These are phyloP conservation scores for Hypoxylon rickii DNA, from an alignment of 495 filamentous ascomycete genomes.

Conservation along the genomic window DNA sequence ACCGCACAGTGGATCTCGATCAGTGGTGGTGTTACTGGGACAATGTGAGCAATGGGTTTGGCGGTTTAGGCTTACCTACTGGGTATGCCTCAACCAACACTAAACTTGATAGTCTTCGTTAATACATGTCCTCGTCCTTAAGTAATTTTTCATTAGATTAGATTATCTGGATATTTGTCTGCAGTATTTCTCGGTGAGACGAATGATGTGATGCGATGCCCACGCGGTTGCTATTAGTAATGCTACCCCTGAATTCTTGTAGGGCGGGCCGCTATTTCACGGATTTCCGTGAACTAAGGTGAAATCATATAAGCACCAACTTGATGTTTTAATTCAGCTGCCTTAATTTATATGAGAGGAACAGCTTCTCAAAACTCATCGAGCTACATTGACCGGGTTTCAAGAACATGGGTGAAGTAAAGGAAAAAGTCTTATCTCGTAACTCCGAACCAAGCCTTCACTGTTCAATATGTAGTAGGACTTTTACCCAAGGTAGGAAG, in stretches of 20 bases:
- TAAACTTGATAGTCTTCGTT: too few relatives aligned
- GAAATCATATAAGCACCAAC: neutral
- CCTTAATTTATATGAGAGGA: neutral
- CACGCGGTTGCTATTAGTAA: too few relatives aligned
- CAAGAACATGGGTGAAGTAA: neutral
- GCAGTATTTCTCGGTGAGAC: too few relatives aligned
- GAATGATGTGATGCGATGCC: too few relatives aligned
- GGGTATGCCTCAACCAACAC: too few relatives aligned
- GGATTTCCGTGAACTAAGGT: neutral
- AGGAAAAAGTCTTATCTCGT: neutral
- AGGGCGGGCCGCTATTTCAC: too few relatives aligned
- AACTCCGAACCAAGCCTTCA: neutral
- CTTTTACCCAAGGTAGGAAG: neutral
- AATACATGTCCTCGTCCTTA: too few relatives aligned
- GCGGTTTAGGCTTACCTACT: too few relatives aligned
- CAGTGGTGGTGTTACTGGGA: conserved; percentile 51
- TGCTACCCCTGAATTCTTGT: too few relatives aligned
- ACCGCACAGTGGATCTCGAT: conserved; percentile 54
- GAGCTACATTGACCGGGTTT: neutral
- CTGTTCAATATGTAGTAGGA: neutral
- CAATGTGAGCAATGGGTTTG: too few relatives aligned
- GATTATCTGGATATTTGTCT: too few relatives aligned
- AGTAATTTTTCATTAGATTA: too few relatives aligned
- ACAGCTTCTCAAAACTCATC: neutral
- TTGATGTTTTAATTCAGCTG: neutral